Conservation (phyloP, 163 green algal genomes). For the Scenedesmus sp. region DNA sequence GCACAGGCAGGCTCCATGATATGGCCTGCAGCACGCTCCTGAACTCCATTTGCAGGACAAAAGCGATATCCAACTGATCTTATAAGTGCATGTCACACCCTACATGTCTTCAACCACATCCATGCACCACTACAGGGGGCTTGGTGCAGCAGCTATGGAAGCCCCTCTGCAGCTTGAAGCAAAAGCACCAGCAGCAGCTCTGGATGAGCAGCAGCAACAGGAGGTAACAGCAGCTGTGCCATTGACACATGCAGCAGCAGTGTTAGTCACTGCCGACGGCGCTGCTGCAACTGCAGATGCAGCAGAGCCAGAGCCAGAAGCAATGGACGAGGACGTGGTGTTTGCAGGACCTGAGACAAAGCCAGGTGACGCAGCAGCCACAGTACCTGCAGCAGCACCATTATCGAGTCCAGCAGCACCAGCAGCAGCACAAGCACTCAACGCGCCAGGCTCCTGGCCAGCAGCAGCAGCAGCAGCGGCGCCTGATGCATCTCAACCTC, state of each 20-base stretch:
- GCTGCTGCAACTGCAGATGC: neutral
- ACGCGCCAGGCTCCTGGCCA: neutral
- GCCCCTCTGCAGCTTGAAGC: neutral
- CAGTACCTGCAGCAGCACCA: neutral
- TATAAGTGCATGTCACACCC: neutral
- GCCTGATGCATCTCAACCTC: neutral
- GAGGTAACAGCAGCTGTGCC: neutral
- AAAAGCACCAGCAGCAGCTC: neutral
- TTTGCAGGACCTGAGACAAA: neutral
- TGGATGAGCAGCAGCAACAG: neutral
- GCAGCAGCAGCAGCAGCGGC: neutral
- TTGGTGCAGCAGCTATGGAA: neutral
- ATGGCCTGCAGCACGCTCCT: neutral
- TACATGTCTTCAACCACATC: neutral
- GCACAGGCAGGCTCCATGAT: neutral
- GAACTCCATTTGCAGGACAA: neutral
- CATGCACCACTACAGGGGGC: neutral
- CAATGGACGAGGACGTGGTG: slow-evolving; percentile 29
- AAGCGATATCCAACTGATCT: too few species aligned
- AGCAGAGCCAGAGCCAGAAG: slow-evolving; percentile 18
- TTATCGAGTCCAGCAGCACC: neutral
- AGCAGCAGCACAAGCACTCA: neutral
- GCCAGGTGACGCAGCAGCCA: neutral
- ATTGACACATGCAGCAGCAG: neutral
- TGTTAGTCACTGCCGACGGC: neutral